Conservation (phyloP, 768 basidiomycete species). For the Fomitopsis pulvina region DNA sequence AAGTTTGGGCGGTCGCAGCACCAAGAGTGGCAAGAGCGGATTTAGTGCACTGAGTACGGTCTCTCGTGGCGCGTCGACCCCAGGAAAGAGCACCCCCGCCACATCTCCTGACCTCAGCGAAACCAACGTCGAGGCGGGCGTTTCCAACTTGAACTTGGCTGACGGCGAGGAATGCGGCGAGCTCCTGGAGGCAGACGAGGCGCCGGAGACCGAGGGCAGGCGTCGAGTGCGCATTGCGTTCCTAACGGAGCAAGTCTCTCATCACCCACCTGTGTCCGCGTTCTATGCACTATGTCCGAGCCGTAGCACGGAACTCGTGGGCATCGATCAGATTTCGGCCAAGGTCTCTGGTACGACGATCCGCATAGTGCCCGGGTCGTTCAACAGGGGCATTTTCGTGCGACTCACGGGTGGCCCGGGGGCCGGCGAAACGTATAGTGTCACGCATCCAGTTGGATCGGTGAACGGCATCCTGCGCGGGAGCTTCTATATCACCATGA, state of each 20-base stretch:
- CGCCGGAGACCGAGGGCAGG: conserved; percentile 19
- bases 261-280: conserved; percentile 93
- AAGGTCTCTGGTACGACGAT: conserved; percentile 85
- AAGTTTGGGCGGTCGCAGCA: conserved; percentile 45
- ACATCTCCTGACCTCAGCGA: conserved; percentile 44
- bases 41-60: conserved; percentile 49
- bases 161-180: conserved; percentile 26
- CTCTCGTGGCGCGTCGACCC: conserved; percentile 35
- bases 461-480: conserved; percentile 93
- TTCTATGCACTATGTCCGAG: conserved; percentile 75
- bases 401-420: conserved; percentile 66
- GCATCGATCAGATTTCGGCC: conserved; percentile 91
- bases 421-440: conserved; percentile 76
- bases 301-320: conserved; percentile 62
- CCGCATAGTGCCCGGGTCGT: conserved; percentile 74
- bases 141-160: conserved; percentile 56
- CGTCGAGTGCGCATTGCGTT: conserved; percentile 61
- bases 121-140: conserved; percentile 42
- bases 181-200: conserved; percentile 28
- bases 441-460: conserved; percentile 83
- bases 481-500: conserved; percentile 84
- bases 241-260: conserved; percentile 91
- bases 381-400: conserved; percentile 87
- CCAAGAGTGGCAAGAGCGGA: conserved; percentile 54
- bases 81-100: conserved; percentile 44